A percentile compares a stretch with the other conserved stretches of the same genome.
phyloP scores from a whole-genome alignment of 129 eudicot genomes.

The Lonicera japonica region DNA sequence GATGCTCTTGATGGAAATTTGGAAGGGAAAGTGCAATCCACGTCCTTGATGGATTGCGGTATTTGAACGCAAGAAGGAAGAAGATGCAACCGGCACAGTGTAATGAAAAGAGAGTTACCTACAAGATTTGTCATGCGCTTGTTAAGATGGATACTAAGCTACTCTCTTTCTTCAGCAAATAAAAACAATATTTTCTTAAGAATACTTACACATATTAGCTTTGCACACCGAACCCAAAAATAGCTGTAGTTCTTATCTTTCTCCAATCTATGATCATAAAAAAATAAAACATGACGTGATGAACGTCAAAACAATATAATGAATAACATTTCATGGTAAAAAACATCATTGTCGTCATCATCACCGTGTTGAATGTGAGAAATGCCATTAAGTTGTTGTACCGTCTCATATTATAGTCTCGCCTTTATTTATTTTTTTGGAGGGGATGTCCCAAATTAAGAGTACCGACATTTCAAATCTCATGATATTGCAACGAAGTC shows the following conservation, averaged over 20 bases:
- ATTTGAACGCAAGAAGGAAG: conserved; percentile 48
- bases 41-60: conserved; percentile 29
- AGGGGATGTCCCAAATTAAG: too few relatives aligned
- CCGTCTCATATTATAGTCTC: too few relatives aligned
- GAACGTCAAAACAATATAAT: too few relatives aligned
- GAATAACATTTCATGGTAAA: too few relatives aligned
- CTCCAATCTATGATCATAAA: conserved; percentile 44
- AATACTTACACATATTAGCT: conserved; percentile 62
- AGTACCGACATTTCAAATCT: too few relatives aligned
- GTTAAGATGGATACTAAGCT: conserved; percentile 2
- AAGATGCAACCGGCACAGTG: conserved; percentile 58
- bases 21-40: conserved; percentile 41
- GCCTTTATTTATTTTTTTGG: too few relatives aligned
- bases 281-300: background rate
- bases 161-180: too few relatives aligned
- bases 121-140: conserved; percentile 13
- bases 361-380: too few relatives aligned
- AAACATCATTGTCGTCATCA: too few relatives aligned
- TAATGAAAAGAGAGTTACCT: conserved; percentile 69
- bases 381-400: too few relatives aligned
- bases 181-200: background rate
- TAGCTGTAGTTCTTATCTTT: conserved; percentile 57
- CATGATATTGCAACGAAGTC: background rate
- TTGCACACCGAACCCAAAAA: conserved; percentile 56
- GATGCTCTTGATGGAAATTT: conserved; percentile 16